Evolutionary conservation across 2,329 filamentous ascomycete genomes (phyloP).

Genomic region (Beauveria asiatica): DNA sequence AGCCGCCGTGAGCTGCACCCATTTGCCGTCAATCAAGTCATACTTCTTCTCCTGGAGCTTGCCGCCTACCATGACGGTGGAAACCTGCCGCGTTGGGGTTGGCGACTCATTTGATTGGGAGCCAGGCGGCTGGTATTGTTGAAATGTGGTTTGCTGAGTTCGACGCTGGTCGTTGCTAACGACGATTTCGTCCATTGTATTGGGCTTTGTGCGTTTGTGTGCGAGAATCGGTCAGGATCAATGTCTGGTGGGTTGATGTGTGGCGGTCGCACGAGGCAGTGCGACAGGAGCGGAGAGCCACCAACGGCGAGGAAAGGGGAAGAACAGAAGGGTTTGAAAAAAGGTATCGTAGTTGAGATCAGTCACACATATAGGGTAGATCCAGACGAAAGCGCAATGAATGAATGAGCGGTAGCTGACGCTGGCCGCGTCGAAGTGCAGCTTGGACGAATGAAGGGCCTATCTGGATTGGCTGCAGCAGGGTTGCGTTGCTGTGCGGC

Average conservation of each 20-base stretch:
- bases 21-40: constrained; percentile 29
- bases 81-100: constrained; percentile 14
- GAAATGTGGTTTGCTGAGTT: constrained; percentile 21
- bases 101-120: constrained; percentile 23
- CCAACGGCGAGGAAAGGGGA: neutral
- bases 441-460: neutral
- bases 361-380: neutral
- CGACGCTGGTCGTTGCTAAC: constrained; percentile 32
- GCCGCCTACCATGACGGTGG: constrained; percentile 3
- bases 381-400: neutral
- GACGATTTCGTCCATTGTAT: constrained; percentile 42
- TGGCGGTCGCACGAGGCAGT: constrained; percentile 4
- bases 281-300: neutral
- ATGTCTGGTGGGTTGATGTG: constrained; percentile 13
- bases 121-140: constrained; percentile 18
- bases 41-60: constrained; percentile 21
- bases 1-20: constrained; percentile 46
- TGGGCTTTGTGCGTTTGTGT: constrained; percentile 19
- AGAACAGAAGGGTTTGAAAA: too few species aligned
- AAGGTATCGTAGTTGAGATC: neutral
- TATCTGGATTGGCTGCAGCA: neutral
- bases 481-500: neutral
- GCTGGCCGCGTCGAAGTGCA: neutral
- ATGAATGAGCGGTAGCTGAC: neutral
- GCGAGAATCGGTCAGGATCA: neutral